Percentiles rank a stretch among this genome's conserved stretches.
Evolutionary conservation across 305 asterid species (phyloP).

Genomic region (Fraxinus platypoda): DNA sequence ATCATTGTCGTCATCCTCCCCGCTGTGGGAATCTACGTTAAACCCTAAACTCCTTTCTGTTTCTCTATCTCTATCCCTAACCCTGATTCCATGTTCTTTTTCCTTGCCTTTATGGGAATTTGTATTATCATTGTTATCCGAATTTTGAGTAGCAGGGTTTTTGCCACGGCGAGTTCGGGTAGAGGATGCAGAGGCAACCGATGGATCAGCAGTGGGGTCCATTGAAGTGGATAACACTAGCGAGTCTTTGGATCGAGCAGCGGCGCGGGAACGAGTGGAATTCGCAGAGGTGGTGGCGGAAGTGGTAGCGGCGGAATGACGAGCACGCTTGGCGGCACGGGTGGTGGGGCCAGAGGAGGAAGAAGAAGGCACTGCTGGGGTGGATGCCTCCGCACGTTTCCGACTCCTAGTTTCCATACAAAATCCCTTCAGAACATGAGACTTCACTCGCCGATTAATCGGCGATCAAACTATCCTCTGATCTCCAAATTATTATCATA

Average conservation of each 20-base stretch:
- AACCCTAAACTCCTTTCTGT: constrained; percentile 64
- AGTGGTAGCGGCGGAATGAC: constrained; percentile 46
- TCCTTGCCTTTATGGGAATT: constrained; percentile 88
- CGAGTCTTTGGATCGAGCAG: constrained; percentile 44
- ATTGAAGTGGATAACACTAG: constrained; percentile 45
- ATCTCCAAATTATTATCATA: constrained; percentile 51
- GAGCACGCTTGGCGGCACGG: constrained; percentile 81
- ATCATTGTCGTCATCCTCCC: constrained; percentile 74
- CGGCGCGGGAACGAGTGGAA: constrained; percentile 66
- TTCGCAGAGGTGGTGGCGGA: constrained; percentile 37
- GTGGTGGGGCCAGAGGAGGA: constrained; percentile 69
- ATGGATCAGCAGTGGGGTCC: constrained; percentile 78
- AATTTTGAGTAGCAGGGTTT: constrained; percentile 51
- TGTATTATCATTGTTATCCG: constrained; percentile 42
- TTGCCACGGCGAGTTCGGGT: constrained; percentile 82
- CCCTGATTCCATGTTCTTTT: constrained; percentile 76
- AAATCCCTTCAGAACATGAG: constrained; percentile 56
- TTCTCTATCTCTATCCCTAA: constrained; percentile 47
- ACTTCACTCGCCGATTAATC: constrained; percentile 85
- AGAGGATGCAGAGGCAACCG: constrained; percentile 71
- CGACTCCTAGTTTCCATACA: constrained; percentile 99
- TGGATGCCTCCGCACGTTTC: constrained; percentile 99
- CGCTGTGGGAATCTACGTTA: constrained; percentile 70
- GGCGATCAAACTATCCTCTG: constrained; percentile 63
- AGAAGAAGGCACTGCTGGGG: constrained; percentile 75